Percentiles rank a stretch among this genome's conserved stretches.
These are phyloP conservation scores for Coemansia interrupta DNA, from an alignment of 192 early-diverging fungal species.

Conservation along the genomic window DNA sequence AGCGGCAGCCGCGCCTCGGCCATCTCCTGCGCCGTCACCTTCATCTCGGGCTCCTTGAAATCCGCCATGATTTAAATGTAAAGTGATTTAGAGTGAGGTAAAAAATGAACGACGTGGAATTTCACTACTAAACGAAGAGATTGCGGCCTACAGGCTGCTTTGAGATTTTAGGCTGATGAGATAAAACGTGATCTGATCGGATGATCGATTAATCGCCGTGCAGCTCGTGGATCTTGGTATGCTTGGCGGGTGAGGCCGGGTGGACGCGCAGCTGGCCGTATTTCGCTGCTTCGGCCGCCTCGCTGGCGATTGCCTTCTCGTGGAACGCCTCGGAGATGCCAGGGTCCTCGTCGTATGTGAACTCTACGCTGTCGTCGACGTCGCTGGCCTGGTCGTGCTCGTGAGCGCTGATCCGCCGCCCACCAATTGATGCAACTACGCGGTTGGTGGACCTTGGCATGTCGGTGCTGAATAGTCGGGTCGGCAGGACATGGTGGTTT, in stretches of 20 bases:
- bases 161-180: too few species aligned
- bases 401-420: constrained; percentile 7
- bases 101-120: background rate
- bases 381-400: constrained; percentile 10
- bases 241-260: constrained; percentile 10
- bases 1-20: constrained; percentile 76
- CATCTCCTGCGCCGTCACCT: constrained; percentile 85
- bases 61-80: constrained; percentile 33
- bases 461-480: too few species aligned
- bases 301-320: constrained; percentile 1
- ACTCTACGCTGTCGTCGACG: background rate
- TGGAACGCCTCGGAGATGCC: background rate
- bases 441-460: background rate
- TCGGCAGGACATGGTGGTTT: too few species aligned
- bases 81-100: background rate
- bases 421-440: background rate
- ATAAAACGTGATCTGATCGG: constrained; percentile 10
- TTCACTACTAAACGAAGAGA: too few species aligned
- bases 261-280: constrained; percentile 22
- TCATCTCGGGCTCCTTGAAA: constrained; percentile 63
- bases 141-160: too few species aligned
- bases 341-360: background rate
- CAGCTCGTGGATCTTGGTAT: constrained; percentile 16
- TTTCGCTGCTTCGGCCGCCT: constrained; percentile 16
- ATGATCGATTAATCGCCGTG: constrained; percentile 6